phyloP scores from a whole-genome alignment of 1,284 basidiomycete genomes.

The Porogramme epimiltina region DNA sequence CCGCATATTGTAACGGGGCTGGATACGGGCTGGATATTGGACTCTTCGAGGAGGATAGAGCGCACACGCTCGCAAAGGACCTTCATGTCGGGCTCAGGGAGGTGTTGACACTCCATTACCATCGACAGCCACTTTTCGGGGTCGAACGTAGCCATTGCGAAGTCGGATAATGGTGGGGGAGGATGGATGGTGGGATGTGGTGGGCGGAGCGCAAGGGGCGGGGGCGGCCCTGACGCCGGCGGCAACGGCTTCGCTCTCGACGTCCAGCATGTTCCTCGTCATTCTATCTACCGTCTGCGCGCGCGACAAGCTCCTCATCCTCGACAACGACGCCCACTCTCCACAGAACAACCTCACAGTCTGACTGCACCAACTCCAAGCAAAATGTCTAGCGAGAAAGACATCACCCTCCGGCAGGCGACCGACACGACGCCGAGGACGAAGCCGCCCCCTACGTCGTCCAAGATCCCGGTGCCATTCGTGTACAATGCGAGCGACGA shows the following conservation, averaged over 20 bases:
- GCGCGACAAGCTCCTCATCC: not conserved
- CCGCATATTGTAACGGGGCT: slow-evolving; percentile 93
- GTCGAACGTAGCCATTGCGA: slow-evolving; percentile 43
- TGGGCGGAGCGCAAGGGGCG: not conserved
- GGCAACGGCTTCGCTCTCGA: slow-evolving; percentile 1
- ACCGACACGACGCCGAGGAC: slow-evolving; percentile 33
- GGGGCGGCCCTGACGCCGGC: not conserved
- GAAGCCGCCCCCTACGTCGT: slow-evolving; percentile 53
- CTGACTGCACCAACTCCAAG: too few species aligned
- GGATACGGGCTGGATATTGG: slow-evolving; percentile 92
- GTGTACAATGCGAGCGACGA: slow-evolving; percentile 71
- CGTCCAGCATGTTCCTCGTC: not conserved
- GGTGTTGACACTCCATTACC: slow-evolving; percentile 82
- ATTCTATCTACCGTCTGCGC: too few species aligned
- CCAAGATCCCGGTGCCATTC: slow-evolving; percentile 56
- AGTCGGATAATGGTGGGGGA: not conserved
- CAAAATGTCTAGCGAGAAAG: slow-evolving; percentile 15
- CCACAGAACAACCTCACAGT: too few species aligned
- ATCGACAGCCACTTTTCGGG: slow-evolving; percentile 79
- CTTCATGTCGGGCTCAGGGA: slow-evolving; percentile 93
- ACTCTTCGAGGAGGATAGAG: slow-evolving; percentile 88
- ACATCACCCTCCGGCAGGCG: slow-evolving; percentile 15
- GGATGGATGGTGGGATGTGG: not conserved
- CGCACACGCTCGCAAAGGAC: slow-evolving; percentile 86
- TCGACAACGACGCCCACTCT: not conserved